Conservation (phyloP, 345 rosid genomes). For the Eucalyptus tenuipes region DNA sequence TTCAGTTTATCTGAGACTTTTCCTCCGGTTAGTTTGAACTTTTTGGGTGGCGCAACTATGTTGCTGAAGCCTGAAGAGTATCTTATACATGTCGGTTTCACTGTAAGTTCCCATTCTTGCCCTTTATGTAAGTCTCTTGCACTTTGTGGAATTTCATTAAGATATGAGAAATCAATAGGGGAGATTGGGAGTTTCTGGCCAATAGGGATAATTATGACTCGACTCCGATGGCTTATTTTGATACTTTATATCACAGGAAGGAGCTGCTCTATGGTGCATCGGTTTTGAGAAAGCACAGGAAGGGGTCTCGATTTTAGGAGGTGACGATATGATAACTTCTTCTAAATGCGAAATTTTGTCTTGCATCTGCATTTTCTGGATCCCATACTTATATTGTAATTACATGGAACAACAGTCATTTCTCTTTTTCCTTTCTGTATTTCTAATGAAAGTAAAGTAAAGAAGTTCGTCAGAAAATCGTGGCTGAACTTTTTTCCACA, state of each 20-base stretch:
- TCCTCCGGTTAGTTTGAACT: constrained; percentile 75
- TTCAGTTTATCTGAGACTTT: constrained; percentile 56
- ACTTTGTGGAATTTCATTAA: not conserved
- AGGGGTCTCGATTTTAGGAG: constrained; percentile 77
- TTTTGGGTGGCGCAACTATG: constrained; percentile 85
- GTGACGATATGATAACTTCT: constrained; percentile 7
- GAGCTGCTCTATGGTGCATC: constrained; percentile 80
- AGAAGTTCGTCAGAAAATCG: not conserved
- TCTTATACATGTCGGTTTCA: constrained; percentile 58
- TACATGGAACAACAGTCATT: not conserved
- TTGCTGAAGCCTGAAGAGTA: constrained; percentile 73
- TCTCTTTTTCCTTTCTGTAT: not conserved
- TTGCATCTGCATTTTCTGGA: not conserved
- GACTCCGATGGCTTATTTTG: not conserved
- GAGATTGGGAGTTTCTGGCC: not conserved
- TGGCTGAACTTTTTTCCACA: not conserved
- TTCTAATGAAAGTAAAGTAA: not conserved
- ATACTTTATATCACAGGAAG: constrained; percentile 33
- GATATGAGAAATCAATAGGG: not conserved
- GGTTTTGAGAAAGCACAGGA: constrained; percentile 60
- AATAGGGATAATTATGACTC: not conserved
- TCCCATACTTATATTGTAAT: not conserved
- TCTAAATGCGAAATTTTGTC: not conserved
- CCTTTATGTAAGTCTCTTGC: not conserved
- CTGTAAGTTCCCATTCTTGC: constrained; percentile 29